These are phyloP conservation scores for Oryza nivara DNA, from an alignment of 176 grass and related monocot species.

Conservation along the genomic window DNA sequence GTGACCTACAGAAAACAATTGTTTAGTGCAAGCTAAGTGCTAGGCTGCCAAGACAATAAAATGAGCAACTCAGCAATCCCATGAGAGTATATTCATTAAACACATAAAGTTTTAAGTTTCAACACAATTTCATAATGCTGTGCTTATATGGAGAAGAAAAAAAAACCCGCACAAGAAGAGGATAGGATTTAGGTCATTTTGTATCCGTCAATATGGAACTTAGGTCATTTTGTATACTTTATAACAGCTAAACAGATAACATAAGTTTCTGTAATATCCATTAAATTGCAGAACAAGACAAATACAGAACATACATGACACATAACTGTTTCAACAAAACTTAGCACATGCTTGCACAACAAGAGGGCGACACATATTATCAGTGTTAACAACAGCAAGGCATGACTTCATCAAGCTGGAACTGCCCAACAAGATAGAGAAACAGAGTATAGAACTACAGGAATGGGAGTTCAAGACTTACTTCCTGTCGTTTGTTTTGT, in stretches of 20 bases:
- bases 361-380: background rate
- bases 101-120: background rate
- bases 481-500: constrained; percentile 90
- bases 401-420: constrained; percentile 2
- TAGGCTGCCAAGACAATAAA: background rate
- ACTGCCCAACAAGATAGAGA: background rate
- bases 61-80: background rate
- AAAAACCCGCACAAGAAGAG: background rate
- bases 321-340: background rate
- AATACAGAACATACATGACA: constrained; percentile 12
- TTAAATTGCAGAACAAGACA: background rate
- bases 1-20: constrained; percentile 57
- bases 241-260: constrained; percentile 13
- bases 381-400: constrained; percentile 2
- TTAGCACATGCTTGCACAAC: background rate
- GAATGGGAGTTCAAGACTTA: constrained; percentile 42
- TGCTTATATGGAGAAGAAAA: background rate
- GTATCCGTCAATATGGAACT: background rate
- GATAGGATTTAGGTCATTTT: background rate
- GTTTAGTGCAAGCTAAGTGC: constrained; percentile 10
- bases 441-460: background rate
- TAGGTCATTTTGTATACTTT: background rate
- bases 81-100: constrained; percentile 17
- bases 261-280: background rate
- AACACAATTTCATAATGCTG: background rate